Conservation (phyloP, 116 monocot genomes). For the Iris pallida region DNA sequence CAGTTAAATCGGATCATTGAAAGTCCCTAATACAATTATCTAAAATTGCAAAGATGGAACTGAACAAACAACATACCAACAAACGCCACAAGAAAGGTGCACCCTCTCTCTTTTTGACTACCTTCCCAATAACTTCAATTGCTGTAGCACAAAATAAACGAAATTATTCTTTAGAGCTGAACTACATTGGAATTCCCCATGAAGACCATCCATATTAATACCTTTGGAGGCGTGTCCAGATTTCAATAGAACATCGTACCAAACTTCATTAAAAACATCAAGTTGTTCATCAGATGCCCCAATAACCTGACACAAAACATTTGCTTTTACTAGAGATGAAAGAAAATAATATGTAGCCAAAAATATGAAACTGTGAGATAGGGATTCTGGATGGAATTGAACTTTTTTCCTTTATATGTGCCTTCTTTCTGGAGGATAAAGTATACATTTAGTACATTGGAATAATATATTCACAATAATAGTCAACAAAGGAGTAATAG, state of each 20-base stretch:
- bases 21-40: neutral
- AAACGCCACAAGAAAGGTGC: conserved; percentile 67
- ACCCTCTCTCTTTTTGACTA: conserved; percentile 44
- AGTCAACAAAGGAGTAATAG: no score
- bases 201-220: conserved; percentile 9
- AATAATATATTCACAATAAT: no score
- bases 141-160: conserved; percentile 23
- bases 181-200: neutral
- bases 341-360: neutral
- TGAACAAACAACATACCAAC: conserved; percentile 41
- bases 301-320: conserved; percentile 41
- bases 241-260: conserved; percentile 51
- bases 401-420: no score
- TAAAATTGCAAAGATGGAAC: neutral
- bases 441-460: no score
- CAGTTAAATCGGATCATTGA: no score
- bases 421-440: no score
- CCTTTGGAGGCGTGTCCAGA: conserved; percentile 48
- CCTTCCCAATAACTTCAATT: conserved; percentile 46
- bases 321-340: neutral
- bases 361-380: neutral
- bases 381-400: neutral
- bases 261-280: conserved; percentile 90
- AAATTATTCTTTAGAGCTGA: neutral
- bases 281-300: conserved; percentile 92